phyloP scores from a whole-genome alignment of 1,284 basidiomycete genomes.

The Puccinia polysora region DNA sequence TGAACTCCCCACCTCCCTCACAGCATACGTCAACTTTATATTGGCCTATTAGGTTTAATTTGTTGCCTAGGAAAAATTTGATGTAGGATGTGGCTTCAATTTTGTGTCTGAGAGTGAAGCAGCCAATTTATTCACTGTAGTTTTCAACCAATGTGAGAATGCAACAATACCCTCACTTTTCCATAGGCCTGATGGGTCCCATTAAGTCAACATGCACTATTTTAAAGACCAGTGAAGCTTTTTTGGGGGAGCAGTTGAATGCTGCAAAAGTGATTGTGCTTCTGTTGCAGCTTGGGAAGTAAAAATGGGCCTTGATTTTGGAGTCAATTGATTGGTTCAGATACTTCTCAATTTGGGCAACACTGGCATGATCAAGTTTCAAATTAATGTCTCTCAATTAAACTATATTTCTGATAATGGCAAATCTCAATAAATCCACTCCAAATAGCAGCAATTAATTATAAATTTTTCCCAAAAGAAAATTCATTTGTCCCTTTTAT shows the following conservation, averaged over 20 bases:
- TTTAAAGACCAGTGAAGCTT: neutral
- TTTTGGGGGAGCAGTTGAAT: neutral
- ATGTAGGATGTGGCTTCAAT: neutral
- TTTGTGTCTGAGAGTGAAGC: neutral
- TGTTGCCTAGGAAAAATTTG: neutral
- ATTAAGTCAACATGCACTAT: neutral
- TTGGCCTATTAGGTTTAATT: neutral
- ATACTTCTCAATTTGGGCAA: too few relatives aligned
- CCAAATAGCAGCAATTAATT: too few relatives aligned
- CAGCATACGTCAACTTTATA: neutral
- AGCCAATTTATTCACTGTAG: neutral
- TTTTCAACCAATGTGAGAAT: neutral
- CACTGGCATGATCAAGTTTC: too few relatives aligned
- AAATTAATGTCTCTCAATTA: too few relatives aligned
- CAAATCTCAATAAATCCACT: too few relatives aligned
- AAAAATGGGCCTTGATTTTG: too few relatives aligned
- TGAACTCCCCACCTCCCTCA: slow-evolving; percentile 1
- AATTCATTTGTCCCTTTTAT: too few relatives aligned
- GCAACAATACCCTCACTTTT: neutral
- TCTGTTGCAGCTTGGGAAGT: neutral
- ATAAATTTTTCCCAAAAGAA: too few relatives aligned
- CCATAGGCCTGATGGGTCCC: neutral
- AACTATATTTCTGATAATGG: too few relatives aligned
- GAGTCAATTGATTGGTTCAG: too few relatives aligned
- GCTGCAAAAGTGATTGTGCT: neutral